phyloP scores from a whole-genome alignment of 495 filamentous ascomycete genomes.

The Aspergillus saccharolyticus region DNA sequence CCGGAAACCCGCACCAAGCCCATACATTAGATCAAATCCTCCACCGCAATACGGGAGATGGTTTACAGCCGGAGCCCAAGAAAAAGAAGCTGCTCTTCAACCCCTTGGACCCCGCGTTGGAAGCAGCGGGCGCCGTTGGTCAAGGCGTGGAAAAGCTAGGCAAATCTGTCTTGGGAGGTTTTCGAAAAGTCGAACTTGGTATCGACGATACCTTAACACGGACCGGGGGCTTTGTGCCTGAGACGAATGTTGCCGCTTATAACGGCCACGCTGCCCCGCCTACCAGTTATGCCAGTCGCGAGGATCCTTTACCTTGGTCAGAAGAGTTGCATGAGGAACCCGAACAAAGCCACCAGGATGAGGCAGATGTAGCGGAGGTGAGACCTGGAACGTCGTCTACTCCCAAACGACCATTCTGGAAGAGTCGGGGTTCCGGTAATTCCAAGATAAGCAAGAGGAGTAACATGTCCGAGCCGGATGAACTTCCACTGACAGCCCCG shows the following conservation, averaged over 20 bases:
- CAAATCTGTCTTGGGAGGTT: constrained; percentile 47
- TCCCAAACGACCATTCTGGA: constrained; percentile 45
- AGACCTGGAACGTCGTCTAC: constrained; percentile 7
- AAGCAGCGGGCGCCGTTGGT: constrained; percentile 46
- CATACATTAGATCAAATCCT: constrained; percentile 67
- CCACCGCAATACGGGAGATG: constrained; percentile 20
- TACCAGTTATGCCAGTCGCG: background rate
- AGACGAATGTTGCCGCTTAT: background rate
- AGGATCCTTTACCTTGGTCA: background rate
- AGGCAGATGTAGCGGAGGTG: background rate
- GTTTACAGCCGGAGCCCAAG: constrained; percentile 22
- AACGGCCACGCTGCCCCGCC: background rate
- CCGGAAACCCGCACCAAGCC: constrained; percentile 78
- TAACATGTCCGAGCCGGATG: constrained; percentile 26
- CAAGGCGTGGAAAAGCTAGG: constrained; percentile 59
- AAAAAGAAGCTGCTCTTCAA: constrained; percentile 19
- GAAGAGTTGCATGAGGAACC: background rate
- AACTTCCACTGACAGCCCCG: constrained; percentile 36
- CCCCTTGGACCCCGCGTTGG: constrained; percentile 40
- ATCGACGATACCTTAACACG: constrained; percentile 46
- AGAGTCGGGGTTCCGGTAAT: constrained; percentile 27
- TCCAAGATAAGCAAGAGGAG: constrained; percentile 20
- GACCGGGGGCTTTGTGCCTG: constrained; percentile 47
- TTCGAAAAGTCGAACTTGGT: constrained; percentile 42
- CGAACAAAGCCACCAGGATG: background rate